A percentile compares a stretch with the other conserved stretches of the same genome.
Evolutionary conservation across 2,329 filamentous ascomycete genomes (phyloP).

Genomic region (Epichloe amarillans): DNA sequence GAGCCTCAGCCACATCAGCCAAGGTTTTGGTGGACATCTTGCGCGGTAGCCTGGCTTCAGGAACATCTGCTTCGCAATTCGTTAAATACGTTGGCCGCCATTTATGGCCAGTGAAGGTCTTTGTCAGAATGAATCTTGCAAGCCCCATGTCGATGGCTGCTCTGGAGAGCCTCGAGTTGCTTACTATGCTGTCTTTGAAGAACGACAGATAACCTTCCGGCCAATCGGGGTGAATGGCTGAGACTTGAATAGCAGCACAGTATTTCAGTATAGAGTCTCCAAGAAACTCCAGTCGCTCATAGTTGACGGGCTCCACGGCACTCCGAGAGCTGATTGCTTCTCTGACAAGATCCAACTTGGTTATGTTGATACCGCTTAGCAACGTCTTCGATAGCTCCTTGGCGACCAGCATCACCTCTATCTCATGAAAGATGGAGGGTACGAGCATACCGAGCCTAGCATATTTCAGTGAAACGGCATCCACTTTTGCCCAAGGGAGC

Average conservation of each 20-base stretch:
- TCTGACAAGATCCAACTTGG: slow-evolving; percentile 40
- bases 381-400: slow-evolving; percentile 34
- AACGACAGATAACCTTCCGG: slow-evolving; percentile 65
- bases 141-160: slow-evolving; percentile 52
- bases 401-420: slow-evolving; percentile 53
- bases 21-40: slow-evolving; percentile 61
- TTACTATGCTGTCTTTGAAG: slow-evolving; percentile 56
- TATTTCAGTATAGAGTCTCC: slow-evolving; percentile 78
- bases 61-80: slow-evolving; percentile 12
- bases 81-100: slow-evolving; percentile 56
- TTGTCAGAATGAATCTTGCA: slow-evolving; percentile 58
- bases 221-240: slow-evolving; percentile 44
- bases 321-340: slow-evolving; percentile 58
- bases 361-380: slow-evolving; percentile 32
- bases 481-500: slow-evolving; percentile 32
- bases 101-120: slow-evolving; percentile 51
- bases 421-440: slow-evolving; percentile 57
- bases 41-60: slow-evolving; percentile 10
- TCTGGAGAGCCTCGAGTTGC: slow-evolving; percentile 58
- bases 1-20: slow-evolving; percentile 75
- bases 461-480: slow-evolving; percentile 30
- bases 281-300: slow-evolving; percentile 76
- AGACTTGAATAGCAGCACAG: slow-evolving; percentile 52
- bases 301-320: slow-evolving; percentile 49
- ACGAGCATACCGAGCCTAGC: slow-evolving; percentile 47